These are phyloP conservation scores for Candida sanyaensis DNA, from an alignment of 1,139 yeast species.

Conservation along the genomic window DNA sequence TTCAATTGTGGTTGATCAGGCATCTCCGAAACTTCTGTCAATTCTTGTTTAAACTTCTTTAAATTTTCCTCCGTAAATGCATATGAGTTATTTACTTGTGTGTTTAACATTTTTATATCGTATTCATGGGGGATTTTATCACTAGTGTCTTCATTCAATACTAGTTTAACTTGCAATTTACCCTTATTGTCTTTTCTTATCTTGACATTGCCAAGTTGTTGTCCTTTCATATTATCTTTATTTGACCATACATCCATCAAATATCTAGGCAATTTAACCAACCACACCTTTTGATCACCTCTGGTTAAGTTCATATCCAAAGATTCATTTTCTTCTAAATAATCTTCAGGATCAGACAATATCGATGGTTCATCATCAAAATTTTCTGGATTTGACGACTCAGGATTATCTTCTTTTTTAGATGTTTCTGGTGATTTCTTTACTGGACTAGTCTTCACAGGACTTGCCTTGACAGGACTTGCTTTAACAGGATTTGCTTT, in stretches of 20 bases:
- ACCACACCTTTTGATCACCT: constrained; percentile 78
- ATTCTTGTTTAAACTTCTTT: constrained; percentile 62
- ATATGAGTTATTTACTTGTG: constrained; percentile 79
- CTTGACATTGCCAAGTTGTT: constrained; percentile 78
- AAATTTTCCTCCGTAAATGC: constrained; percentile 90
- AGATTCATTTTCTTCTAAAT: constrained; percentile 56
- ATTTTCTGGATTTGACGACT: constrained; percentile 11
- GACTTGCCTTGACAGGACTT: constrained; percentile 11
- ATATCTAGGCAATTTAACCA: constrained; percentile 86
- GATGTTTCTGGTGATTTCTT: constrained; percentile 14
- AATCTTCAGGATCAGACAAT: constrained; percentile 50
- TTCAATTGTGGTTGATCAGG: constrained; percentile 49
- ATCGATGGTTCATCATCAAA: constrained; percentile 34
- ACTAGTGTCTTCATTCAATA: constrained; percentile 43
- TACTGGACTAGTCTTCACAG: constrained; percentile 19
- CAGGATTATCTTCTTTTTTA: constrained; percentile 11
- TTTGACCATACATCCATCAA: constrained; percentile 82
- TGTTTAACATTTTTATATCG: constrained; percentile 74
- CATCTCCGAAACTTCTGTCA: constrained; percentile 50
- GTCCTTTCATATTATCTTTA: constrained; percentile 62
- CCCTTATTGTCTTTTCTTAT: constrained; percentile 50
- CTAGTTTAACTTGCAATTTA: constrained; percentile 59
- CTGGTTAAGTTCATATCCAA: constrained; percentile 59
- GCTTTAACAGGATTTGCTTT: background rate
- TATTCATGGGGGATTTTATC: constrained; percentile 76